Conservation (phyloP, 441 rosid genomes). For the Erodium trifolium region DNA sequence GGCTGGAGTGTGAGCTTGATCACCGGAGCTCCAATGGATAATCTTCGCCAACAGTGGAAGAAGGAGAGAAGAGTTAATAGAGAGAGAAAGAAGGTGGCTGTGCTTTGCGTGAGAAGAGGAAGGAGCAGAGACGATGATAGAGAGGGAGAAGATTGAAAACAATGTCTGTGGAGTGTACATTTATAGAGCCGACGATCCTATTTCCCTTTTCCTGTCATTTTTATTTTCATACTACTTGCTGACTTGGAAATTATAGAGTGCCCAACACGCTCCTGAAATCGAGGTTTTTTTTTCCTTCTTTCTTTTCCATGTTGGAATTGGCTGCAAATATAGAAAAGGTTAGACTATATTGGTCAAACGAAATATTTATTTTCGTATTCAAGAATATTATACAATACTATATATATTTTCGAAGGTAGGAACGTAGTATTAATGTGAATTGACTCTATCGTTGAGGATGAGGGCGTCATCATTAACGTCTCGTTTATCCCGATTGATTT, state of each 20-base stretch:
- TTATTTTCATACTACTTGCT: neutral
- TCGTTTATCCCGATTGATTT: too few species aligned
- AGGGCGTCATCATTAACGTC: too few species aligned
- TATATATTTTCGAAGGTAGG: too few species aligned
- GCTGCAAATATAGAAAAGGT: too few species aligned
- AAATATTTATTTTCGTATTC: too few species aligned
- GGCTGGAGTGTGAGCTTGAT: constrained; percentile 1
- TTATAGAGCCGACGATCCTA: neutral
- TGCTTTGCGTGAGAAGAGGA: neutral
- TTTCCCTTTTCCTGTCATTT: neutral
- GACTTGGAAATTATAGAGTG: neutral
- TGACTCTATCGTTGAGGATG: too few species aligned
- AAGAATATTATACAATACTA: too few species aligned
- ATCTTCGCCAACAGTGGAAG: neutral
- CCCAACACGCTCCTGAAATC: too few species aligned
- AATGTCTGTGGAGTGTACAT: neutral
- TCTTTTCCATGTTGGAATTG: too few species aligned
- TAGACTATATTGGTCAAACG: too few species aligned
- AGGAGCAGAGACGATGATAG: neutral
- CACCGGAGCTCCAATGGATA: neutral
- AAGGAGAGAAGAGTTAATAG: neutral
- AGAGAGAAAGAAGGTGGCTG: neutral
- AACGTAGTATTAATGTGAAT: too few species aligned
- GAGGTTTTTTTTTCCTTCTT: too few species aligned
- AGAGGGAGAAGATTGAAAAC: neutral